Evolutionary conservation across 2,329 filamentous ascomycete genomes (phyloP).

Genomic region (Aspergillus bombycis): DNA sequence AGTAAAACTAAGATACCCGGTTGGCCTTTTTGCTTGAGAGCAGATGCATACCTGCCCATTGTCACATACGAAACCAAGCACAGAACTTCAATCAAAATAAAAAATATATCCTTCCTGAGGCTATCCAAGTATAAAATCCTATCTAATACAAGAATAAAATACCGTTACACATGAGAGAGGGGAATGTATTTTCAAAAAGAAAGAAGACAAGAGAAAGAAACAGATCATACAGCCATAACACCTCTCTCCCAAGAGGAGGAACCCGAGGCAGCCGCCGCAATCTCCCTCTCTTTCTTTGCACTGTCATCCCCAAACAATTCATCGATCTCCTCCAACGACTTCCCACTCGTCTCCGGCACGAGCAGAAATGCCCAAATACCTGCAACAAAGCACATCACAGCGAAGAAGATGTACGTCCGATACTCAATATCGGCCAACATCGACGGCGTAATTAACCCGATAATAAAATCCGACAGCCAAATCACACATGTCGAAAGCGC

Average conservation of each 20-base stretch:
- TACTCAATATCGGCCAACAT: slow-evolving; percentile 52
- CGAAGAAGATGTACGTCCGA: slow-evolving; percentile 27
- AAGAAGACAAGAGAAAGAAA: neutral
- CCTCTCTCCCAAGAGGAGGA: neutral
- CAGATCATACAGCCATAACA: neutral
- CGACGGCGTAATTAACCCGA: slow-evolving; percentile 66
- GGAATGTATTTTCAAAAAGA: neutral
- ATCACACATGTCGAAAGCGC: slow-evolving; percentile 68
- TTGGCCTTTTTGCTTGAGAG: neutral
- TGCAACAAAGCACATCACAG: slow-evolving; percentile 17
- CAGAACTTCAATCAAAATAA: neutral
- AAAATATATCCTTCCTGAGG: neutral
- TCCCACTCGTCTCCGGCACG: slow-evolving; percentile 34
- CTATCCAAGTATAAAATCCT: neutral
- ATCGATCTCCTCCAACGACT: slow-evolving; percentile 33
- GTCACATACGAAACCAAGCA: neutral
- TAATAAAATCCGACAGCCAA: slow-evolving; percentile 73
- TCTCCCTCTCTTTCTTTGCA: slow-evolving; percentile 1
- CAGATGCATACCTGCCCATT: neutral
- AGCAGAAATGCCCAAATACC: slow-evolving; percentile 29
- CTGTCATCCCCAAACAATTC: slow-evolving; percentile 22
- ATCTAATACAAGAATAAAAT: neutral
- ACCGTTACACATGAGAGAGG: neutral
- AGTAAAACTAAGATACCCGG: slow-evolving; percentile 1
- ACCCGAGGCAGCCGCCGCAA: neutral